Base-by-base conservation (phyloP, 805 yeast species). In the Spathaspora girioi region DNA sequence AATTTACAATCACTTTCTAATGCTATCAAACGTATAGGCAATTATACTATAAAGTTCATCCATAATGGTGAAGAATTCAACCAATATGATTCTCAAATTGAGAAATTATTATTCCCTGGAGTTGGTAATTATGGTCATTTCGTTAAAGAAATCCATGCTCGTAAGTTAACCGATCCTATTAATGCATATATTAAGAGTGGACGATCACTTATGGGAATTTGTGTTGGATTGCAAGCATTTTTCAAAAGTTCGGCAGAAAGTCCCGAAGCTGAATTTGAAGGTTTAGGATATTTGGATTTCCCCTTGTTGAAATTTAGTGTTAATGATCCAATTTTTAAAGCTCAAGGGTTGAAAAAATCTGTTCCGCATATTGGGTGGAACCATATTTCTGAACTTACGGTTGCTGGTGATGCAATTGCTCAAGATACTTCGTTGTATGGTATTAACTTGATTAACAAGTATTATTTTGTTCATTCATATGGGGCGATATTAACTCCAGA, bases 311-410 rank as follows among this genome's bases (percentile, higher is more conserved):
- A 81, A 61, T 94, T 94, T 63, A 55, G 67, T 41, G 57, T 56
- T n/a, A 41, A 64, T 11, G 80, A 84, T 58, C 59, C 70, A 5
- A 42, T 54, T 1, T 70, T 65, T 49, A 43, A 48, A 1, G 54
- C 52, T 10, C 50, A 49, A 15, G 71, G 69, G 12, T 53, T 75
- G 6, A 72, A 70, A 29, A 94, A 94, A 66, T 80, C 97, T 11
- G 99, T 94, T 7, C 99, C 99, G 1, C 92, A 89, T 59, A 93
- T 94, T 56, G 99, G 99, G 17, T 94, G 99, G 99, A 93, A 91
- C 65, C 77, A 80, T 45, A 67, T 76, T 11, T 61, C 61, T 11
- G 50, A 60, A 2, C 62, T 69, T 29, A 56, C 54, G 15, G 56
- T 58, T 5, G 38, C 61, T 17, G 62, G 66, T 3, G 49, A 54